Evolutionary conservation across 2,329 filamentous ascomycete species (phyloP).

Genomic region (Pyrenochaeta sp.): DNA sequence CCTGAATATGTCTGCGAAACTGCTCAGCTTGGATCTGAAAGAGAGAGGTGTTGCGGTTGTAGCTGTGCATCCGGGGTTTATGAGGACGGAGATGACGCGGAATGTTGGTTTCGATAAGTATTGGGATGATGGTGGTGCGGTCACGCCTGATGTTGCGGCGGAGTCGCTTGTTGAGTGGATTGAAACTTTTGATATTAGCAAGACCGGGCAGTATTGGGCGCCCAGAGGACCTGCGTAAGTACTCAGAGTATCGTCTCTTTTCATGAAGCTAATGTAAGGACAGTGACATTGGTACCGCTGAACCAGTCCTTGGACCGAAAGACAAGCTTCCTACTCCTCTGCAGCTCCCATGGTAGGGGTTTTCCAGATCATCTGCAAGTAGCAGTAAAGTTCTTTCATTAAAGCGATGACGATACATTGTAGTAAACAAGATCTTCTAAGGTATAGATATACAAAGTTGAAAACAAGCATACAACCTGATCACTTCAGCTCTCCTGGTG

Average conservation of each 20-base stretch:
- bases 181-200: slow-evolving; percentile 67
- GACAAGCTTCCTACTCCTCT: slow-evolving; percentile 67
- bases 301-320: slow-evolving; percentile 65
- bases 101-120: slow-evolving; percentile 76
- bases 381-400: too few relatives aligned
- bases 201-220: slow-evolving; percentile 76
- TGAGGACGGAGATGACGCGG: slow-evolving; percentile 77
- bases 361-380: too few relatives aligned
- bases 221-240: slow-evolving; percentile 70
- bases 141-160: slow-evolving; percentile 73
- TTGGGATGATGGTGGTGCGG: slow-evolving; percentile 74
- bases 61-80: slow-evolving; percentile 75
- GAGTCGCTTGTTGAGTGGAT: slow-evolving; percentile 68
- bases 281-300: slow-evolving; percentile 74
- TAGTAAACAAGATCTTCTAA: too few relatives aligned
- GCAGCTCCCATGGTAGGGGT: slow-evolving; percentile 70
- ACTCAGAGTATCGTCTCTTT: background rate
- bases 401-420: background rate
- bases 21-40: slow-evolving; percentile 72
- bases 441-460: background rate
- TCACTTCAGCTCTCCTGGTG: background rate
- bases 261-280: slow-evolving; percentile 8
- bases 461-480: background rate
- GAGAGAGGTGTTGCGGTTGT: slow-evolving; percentile 69
- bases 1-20: slow-evolving; percentile 77